phyloP scores from a whole-genome alignment of 2,329 filamentous ascomycete genomes.

The Hypoxylon sp. region DNA sequence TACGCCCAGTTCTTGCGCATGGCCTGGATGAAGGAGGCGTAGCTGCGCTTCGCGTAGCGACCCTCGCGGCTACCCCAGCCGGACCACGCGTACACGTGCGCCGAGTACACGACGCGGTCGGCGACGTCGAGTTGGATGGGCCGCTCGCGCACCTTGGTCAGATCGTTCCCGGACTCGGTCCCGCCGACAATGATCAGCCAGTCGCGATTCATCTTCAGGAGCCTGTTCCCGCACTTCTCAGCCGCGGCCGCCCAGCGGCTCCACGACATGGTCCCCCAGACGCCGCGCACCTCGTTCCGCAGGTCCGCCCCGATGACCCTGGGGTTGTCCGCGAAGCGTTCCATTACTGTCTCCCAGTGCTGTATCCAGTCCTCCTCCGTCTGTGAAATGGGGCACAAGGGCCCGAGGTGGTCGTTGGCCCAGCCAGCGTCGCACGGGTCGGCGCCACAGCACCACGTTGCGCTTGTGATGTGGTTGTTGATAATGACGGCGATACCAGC shows the following conservation, averaged over 20 bases:
- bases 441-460: slow-evolving; percentile 78
- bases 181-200: slow-evolving; percentile 79
- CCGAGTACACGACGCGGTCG: slow-evolving; percentile 74
- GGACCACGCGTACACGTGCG: slow-evolving; percentile 79
- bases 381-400: slow-evolving; percentile 72
- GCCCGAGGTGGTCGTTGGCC: slow-evolving; percentile 74
- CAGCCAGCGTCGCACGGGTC: slow-evolving; percentile 77
- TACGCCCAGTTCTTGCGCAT: slow-evolving; percentile 78
- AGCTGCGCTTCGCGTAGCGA: slow-evolving; percentile 72
- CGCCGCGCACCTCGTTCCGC: slow-evolving; percentile 77
- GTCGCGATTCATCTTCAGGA: slow-evolving; percentile 71
- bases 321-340: slow-evolving; percentile 69
- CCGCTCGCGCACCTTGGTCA: slow-evolving; percentile 67
- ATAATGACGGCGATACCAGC: slow-evolving; percentile 75
- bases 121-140: slow-evolving; percentile 71
- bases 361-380: slow-evolving; percentile 76
- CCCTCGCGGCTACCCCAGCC: slow-evolving; percentile 75
- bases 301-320: slow-evolving; percentile 77
- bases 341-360: slow-evolving; percentile 77
- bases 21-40: slow-evolving; percentile 72
- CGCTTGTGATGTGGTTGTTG: slow-evolving; percentile 79
- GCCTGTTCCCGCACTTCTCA: slow-evolving; percentile 72
- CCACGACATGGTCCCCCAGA: slow-evolving; percentile 80
- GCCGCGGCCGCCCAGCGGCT: slow-evolving; percentile 74
- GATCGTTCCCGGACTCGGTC: slow-evolving; percentile 76